These are phyloP conservation scores for Leccinum rimulosum DNA, from an alignment of 768 basidiomycete species.

Conservation along the genomic window DNA sequence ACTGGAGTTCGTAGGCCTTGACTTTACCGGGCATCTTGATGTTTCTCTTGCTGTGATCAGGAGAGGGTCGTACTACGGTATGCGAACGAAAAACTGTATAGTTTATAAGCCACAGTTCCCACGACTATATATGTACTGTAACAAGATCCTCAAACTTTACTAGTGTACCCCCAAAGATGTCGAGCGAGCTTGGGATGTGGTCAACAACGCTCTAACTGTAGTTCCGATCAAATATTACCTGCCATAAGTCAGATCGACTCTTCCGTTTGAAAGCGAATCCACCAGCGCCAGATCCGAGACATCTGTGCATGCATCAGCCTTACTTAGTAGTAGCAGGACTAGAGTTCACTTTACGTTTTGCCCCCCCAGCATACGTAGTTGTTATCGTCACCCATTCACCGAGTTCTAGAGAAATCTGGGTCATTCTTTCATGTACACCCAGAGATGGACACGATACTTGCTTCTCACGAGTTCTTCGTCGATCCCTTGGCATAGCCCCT, in stretches of 20 bases:
- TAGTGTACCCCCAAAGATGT: constrained; percentile 67
- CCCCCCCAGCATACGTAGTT: constrained; percentile 96
- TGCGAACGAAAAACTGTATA: constrained; percentile 34
- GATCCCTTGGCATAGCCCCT: constrained; percentile 95
- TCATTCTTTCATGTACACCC: constrained; percentile 7
- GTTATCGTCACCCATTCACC: constrained; percentile 91
- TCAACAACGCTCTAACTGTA: neutral
- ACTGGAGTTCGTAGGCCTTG: constrained; percentile 95
- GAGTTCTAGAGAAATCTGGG: constrained; percentile 49
- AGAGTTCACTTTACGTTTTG: constrained; percentile 56
- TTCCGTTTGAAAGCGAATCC: constrained; percentile 73
- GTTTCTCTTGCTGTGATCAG: constrained; percentile 31
- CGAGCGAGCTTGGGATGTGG: constrained; percentile 45
- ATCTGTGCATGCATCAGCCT: constrained; percentile 43
- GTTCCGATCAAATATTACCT: constrained; percentile 26
- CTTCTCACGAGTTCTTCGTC: constrained; percentile 85
- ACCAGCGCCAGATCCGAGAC: constrained; percentile 81
- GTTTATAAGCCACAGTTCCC: constrained; percentile 44
- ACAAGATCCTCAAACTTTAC: constrained; percentile 60
- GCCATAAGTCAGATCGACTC: constrained; percentile 49
- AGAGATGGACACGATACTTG: constrained; percentile 35
- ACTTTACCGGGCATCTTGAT: constrained; percentile 84
- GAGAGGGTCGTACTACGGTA: constrained; percentile 30
- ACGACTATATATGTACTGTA: constrained; percentile 31
- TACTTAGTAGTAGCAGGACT: neutral